Evolutionary conservation across 768 basidiomycete species (phyloP), one percentile per base, ranked within the genome.

Genomic region (Lactarius hatsudake): DNA sequence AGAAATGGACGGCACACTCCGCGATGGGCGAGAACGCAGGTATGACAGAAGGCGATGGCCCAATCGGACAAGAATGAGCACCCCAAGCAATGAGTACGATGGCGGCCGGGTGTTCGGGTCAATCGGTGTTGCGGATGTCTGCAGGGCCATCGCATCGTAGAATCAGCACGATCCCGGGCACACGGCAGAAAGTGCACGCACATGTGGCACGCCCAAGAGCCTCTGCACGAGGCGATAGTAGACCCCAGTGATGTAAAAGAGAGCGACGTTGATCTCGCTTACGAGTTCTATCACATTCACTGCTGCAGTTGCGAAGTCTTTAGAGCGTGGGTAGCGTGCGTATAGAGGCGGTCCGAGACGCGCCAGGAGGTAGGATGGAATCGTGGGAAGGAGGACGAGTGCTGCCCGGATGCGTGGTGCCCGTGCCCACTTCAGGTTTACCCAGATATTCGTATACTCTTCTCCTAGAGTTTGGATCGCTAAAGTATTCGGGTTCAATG

Each of bases 401-500:
- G 81, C 80, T 18, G 81, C 74, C 26, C 89, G 84, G 10, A 79
- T 73, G 59, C 73, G 73, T 26, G 71, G 75, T 17, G 86, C 79
- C 2, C 86, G 88, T 26, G 81, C 81, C 5, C 76, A 71, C 38
- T 75, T 71, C 0, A 76, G 78, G 34, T 75, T 77, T 3, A 79
- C 73, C 90, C 92, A 91, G 40, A 90, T 87, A 72, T 90, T 89
- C 1, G 91, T 93, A 72, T 95, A 95, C 74, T 95, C 93, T 75
- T 95, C 93, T n/a, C 93, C 93, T 1, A 94, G 81, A 5, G 90
- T 93, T 76, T 94, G 93, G 12, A 82, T 83, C 18, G 87, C 93
- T 94, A 59, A 30, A 18, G 45, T 48, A 67, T 45, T 40, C 60
- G 55, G 56, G 17, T 17, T 71, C 54, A 71, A 64, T 62, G 54